phyloP scores from a whole-genome alignment of 139 green algal genomes.

The Klebsormidium nitens region DNA sequence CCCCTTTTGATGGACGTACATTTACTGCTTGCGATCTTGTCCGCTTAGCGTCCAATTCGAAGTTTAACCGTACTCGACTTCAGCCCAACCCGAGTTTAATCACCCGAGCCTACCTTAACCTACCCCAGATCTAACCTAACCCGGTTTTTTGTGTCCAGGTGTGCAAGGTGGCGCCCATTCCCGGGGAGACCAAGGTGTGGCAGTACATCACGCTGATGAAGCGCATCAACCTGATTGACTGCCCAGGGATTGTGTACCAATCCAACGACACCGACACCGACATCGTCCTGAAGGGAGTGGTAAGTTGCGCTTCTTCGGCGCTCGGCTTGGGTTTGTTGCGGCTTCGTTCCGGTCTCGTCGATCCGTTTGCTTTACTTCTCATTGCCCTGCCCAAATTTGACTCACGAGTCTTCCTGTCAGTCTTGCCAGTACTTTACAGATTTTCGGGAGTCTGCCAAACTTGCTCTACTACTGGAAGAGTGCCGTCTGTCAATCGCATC shows the following conservation, averaged over 20 bases:
- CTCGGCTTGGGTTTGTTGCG: conserved; percentile 4
- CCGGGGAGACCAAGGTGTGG: conserved; percentile 98
- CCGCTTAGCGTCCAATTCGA: too few relatives aligned
- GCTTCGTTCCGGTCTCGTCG: background rate
- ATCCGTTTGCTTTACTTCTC: background rate
- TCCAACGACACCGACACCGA: conserved; percentile 76
- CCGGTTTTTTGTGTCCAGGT: conserved; percentile 57
- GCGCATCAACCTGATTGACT: conserved; percentile 98
- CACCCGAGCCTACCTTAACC: too few relatives aligned
- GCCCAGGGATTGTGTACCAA: conserved; percentile 94
- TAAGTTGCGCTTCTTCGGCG: conserved; percentile 44
- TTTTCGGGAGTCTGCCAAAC: too few relatives aligned
- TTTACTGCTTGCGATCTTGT: too few relatives aligned
- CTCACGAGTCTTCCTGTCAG: too few relatives aligned
- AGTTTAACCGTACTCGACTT: too few relatives aligned
- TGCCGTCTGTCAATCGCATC: too few relatives aligned
- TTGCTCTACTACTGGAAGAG: too few relatives aligned
- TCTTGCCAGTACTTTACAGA: too few relatives aligned
- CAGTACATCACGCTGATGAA: conserved; percentile 99
- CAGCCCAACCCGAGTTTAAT: too few relatives aligned
- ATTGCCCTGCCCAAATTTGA: background rate
- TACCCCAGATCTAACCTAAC: too few relatives aligned
- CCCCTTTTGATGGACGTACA: too few relatives aligned
- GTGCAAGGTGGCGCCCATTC: conserved; percentile 90
- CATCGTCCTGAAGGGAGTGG: conserved; percentile 93